Conservation (phyloP, 305 asterid species). For the Striga hermonthica region DNA sequence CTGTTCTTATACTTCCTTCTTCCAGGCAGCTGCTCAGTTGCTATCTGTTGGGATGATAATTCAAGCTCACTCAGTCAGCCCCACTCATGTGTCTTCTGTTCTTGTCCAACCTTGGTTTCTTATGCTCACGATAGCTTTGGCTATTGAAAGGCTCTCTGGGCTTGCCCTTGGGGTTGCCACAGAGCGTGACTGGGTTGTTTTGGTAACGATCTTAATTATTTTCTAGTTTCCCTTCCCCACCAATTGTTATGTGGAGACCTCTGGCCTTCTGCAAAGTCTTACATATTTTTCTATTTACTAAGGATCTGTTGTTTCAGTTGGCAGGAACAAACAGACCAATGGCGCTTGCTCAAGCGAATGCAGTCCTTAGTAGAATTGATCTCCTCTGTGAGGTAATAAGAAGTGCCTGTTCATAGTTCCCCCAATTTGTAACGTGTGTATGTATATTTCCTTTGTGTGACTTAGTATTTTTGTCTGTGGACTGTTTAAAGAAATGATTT, state of each 20-base stretch:
- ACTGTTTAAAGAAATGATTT: no score
- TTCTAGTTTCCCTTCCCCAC: constrained; percentile 20
- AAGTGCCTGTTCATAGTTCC: constrained; percentile 22
- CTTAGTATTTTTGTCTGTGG: no score
- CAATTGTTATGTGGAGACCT: constrained; percentile 1
- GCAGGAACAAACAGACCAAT: constrained; percentile 92
- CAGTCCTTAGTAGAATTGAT: constrained; percentile 79
- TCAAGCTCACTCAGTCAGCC: constrained; percentile 56
- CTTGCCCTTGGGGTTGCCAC: constrained; percentile 90
- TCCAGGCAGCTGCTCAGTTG: constrained; percentile 89
- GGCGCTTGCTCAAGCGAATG: constrained; percentile 99
- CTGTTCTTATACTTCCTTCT: constrained; percentile 31
- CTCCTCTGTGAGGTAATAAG: constrained; percentile 80
- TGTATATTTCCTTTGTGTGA: no score
- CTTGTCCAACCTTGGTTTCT: constrained; percentile 84
- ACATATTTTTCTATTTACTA: constrained; percentile 11
- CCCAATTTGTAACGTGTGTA: no score
- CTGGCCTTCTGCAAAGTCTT: constrained; percentile 6
- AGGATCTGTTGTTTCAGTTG: constrained; percentile 43
- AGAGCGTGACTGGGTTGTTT: constrained; percentile 98
- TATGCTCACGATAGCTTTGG: constrained; percentile 71
- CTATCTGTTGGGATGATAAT: constrained; percentile 86
- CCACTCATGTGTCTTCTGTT: constrained; percentile 47
- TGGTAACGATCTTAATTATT: constrained; percentile 47
- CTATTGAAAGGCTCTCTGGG: constrained; percentile 89